A percentile compares a stretch with the other conserved stretches of the same genome.
Evolutionary conservation across 805 yeast species (phyloP).

Genomic region (Candida berthetii): DNA sequence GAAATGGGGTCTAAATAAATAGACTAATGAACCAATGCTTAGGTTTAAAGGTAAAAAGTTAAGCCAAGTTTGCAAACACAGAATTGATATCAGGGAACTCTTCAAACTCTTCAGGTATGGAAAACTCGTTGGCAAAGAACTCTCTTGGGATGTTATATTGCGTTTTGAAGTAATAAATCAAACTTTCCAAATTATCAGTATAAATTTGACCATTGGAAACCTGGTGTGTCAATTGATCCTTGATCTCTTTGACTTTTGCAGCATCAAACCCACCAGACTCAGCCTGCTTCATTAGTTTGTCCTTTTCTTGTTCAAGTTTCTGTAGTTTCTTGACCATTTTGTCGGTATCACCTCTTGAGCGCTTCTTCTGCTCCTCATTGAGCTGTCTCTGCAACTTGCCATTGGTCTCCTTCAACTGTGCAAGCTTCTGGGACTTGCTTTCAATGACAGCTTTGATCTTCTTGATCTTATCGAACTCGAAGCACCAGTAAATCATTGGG

Average conservation of each 20-base stretch:
- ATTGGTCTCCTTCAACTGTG: constrained; percentile 9
- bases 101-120: constrained; percentile 36
- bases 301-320: constrained; percentile 7
- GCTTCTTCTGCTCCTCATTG: constrained; percentile 1
- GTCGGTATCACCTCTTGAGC: constrained; percentile 1
- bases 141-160: constrained; percentile 22
- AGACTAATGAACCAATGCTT: no score
- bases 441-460: constrained; percentile 8
- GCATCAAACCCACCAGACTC: constrained; percentile 7
- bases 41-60: no score
- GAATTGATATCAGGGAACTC: constrained; percentile 15
- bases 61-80: background rate
- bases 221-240: constrained; percentile 7
- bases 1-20: no score
- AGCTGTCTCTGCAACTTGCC: constrained; percentile 6
- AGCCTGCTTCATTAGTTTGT: constrained; percentile 3
- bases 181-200: constrained; percentile 36
- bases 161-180: constrained; percentile 29
- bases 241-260: constrained; percentile 9
- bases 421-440: constrained; percentile 8
- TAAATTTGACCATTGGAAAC: constrained; percentile 6
- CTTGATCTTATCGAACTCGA: constrained; percentile 25
- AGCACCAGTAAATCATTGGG: constrained; percentile 46
- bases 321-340: constrained; percentile 6
- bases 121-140: constrained; percentile 30